Evolutionary conservation across 2,329 filamentous ascomycete genomes (phyloP).

Genomic region (Arachnopeziza araneosa): DNA sequence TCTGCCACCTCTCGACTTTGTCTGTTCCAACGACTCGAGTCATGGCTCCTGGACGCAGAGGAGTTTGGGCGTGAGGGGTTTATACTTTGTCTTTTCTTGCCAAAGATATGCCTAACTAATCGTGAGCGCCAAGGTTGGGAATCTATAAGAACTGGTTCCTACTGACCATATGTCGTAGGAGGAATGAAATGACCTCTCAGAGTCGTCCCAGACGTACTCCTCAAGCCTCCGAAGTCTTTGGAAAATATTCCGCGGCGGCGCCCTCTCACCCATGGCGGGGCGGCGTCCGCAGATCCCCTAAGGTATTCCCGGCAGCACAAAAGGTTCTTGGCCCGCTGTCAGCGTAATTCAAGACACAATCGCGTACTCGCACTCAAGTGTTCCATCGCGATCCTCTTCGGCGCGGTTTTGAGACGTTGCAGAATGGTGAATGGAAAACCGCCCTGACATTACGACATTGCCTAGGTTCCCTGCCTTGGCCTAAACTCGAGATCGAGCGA

Average conservation of each 20-base stretch:
- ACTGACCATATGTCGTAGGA: background rate
- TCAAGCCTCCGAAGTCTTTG: background rate
- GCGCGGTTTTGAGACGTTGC: background rate
- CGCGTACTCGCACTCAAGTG: background rate
- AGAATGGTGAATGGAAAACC: background rate
- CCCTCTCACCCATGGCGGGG: background rate
- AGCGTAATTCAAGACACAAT: background rate
- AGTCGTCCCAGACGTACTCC: conserved; percentile 73
- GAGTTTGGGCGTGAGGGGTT: conserved; percentile 9
- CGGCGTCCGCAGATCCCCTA: conserved; percentile 3
- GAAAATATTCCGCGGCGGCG: background rate
- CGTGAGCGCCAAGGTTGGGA: background rate
- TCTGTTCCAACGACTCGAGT: conserved; percentile 10
- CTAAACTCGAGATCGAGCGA: background rate
- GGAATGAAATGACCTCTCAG: conserved; percentile 49
- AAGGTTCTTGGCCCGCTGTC: background rate
- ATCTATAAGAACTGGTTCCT: background rate
- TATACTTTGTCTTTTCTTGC: conserved; percentile 39
- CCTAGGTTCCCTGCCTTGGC: background rate
- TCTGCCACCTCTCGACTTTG: conserved; percentile 29
- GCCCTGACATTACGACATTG: background rate
- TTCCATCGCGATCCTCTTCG: background rate
- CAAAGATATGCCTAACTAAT: conserved; percentile 55
- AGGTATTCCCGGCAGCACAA: conserved; percentile 8
- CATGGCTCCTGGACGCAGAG: background rate